phyloP scores from a whole-genome alignment of 306 rosid genomes.

The Pyrus bretschneideri region DNA sequence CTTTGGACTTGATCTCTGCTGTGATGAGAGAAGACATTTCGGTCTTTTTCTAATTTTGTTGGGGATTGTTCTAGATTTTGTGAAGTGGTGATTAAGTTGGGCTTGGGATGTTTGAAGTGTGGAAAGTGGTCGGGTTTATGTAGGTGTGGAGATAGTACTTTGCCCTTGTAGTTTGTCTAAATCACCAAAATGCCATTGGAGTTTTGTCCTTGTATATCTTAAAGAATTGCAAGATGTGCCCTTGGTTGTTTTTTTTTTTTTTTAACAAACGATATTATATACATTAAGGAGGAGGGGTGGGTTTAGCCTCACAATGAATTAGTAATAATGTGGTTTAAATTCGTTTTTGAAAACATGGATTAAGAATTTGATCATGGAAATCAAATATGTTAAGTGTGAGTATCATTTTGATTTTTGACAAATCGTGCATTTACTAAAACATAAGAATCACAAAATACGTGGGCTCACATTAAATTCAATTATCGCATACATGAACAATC shows the following conservation, averaged over 20 bases:
- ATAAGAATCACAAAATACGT: no score
- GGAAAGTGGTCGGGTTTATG: constrained; percentile 22
- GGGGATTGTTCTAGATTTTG: no score
- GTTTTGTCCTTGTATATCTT: neutral
- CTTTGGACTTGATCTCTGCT: constrained; percentile 40
- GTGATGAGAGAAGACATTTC: constrained; percentile 53
- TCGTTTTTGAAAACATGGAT: neutral
- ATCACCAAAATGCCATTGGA: constrained; percentile 26
- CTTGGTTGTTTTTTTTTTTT: neutral
- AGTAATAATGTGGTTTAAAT: no score
- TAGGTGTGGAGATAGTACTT: constrained; percentile 12
- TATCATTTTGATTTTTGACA: no score
- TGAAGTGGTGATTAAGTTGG: neutral
- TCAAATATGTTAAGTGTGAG: no score
- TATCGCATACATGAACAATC: no score
- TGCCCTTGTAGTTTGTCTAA: constrained; percentile 25
- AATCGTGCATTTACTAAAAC: no score
- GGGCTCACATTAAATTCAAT: no score
- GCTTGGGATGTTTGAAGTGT: neutral
- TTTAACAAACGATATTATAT: no score
- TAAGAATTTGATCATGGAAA: neutral
- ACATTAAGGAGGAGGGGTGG: accelerated
- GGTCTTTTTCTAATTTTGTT: neutral
- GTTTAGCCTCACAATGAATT: accelerated
- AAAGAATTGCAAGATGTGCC: constrained; percentile 25